Evolutionary conservation across 768 basidiomycete species (phyloP).

Genomic region (Albatrellus ellisii): DNA sequence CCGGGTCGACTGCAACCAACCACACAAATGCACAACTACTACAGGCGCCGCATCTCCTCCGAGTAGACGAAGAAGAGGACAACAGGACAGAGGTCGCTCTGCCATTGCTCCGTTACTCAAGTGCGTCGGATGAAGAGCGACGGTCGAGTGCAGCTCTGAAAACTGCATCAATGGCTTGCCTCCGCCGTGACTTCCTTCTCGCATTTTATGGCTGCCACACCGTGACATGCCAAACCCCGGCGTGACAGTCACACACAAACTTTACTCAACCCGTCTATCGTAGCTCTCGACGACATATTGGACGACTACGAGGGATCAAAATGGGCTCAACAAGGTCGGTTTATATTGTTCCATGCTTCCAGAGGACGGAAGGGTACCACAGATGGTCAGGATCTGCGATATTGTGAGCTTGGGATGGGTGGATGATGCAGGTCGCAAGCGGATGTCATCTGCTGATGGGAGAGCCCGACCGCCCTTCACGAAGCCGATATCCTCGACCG

Average conservation of each 20-base stretch:
- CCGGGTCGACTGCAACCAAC: slow-evolving; percentile 13
- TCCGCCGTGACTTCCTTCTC: not conserved
- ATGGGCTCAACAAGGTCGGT: slow-evolving; percentile 78
- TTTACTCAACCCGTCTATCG: slow-evolving; percentile 3
- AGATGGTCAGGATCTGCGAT: slow-evolving; percentile 13
- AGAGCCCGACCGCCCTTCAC: not conserved
- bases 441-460: slow-evolving; percentile 8
- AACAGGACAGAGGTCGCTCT: slow-evolving; percentile 23
- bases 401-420: slow-evolving; percentile 22
- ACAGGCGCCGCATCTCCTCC: too few relatives aligned
- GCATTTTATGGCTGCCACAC: not conserved
- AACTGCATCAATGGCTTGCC: slow-evolving; percentile 30
- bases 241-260: slow-evolving; percentile 10
- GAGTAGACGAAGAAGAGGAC: slow-evolving; percentile 4
- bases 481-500: slow-evolving; percentile 5
- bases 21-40: slow-evolving; percentile 4
- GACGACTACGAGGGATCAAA: slow-evolving; percentile 27
- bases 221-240: not conserved
- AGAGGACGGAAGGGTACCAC: slow-evolving; percentile 6
- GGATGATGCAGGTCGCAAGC: slow-evolving; percentile 27
- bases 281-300: slow-evolving; percentile 6
- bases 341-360: slow-evolving; percentile 1
- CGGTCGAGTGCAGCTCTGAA: slow-evolving; percentile 33
- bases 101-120: slow-evolving; percentile 56
- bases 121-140: slow-evolving; percentile 22